Base-by-base conservation (phyloP, 2,329 filamentous ascomycete genomes). In the Sclerotinia spermophila region DNA sequence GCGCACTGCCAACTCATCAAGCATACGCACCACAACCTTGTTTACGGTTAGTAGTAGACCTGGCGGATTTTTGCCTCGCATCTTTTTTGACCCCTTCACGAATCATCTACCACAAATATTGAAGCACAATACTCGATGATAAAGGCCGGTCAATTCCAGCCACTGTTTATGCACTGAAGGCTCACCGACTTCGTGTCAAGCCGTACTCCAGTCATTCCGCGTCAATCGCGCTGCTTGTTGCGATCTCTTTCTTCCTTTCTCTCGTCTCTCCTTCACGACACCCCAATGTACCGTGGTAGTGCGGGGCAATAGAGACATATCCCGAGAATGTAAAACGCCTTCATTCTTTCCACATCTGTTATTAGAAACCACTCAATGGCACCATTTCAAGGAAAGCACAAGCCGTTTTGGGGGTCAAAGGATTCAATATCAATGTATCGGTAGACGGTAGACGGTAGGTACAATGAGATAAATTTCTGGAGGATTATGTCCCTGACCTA, bases 1-100 rank as follows among this genome's bases (percentile, higher is more conserved):
- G 86, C 69, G 68, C 68, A 71, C 64, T 68, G 69, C 69, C 69
- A 71, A 68, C 69, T 85, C 84, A 83, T 85, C 83, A 83, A 86
- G 83, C 82, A 86, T 69, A 69, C 59, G 68, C 68, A 69, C 59
- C 85, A 87, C 73, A 78, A 79, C 76, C 76, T 77, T 76, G 76
- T 80, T 78, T 73, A 74, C 76, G 76, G 76, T 74, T 76, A 73
- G 74, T 75, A 74, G 75, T 74, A 65, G 48, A 27, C 60, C 74
- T 74, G 74, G 72, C 74, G 74, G 74, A 70, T 71, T 40, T 53
- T 72, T 77, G 72, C 75, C 73, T 78, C 74, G 72, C 75, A 68
- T 53, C 74, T 64, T 75, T 77, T 72, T 72, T 73, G 62, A 53
- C 67, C 73, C 74, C 58, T 74, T 72, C 62, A 51, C 62, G 62